A percentile compares a stretch with the other conserved stretches of the same genome.
Evolutionary conservation across 2,329 filamentous ascomycete species (phyloP).

Genomic region (Colletotrichum scovillei): DNA sequence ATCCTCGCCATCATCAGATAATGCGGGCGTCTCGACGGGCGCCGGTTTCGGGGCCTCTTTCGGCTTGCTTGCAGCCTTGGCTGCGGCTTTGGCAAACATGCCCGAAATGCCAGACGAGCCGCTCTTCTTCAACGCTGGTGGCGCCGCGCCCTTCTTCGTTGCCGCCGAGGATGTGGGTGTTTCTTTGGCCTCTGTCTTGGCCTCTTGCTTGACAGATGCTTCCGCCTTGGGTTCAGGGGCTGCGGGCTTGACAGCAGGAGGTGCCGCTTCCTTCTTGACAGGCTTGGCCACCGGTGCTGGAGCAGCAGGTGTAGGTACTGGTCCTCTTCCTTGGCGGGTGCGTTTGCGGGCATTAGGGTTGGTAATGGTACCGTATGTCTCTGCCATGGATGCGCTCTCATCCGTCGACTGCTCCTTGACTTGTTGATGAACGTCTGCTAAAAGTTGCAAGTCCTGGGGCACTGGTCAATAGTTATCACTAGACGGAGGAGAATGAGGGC

Average conservation of each 20-base stretch:
- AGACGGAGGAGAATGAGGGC: not conserved
- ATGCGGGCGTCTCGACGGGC: slow-evolving; percentile 46
- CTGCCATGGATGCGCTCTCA: slow-evolving; percentile 68
- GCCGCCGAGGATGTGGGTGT: slow-evolving; percentile 49
- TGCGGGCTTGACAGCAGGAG: slow-evolving; percentile 34
- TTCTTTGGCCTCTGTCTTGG: slow-evolving; percentile 52
- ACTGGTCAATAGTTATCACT: not conserved
- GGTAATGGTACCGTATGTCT: slow-evolving; percentile 78
- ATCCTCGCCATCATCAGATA: slow-evolving; percentile 64
- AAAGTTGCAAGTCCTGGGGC: slow-evolving; percentile 69
- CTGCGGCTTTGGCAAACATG: slow-evolving; percentile 76
- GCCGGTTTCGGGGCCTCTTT: slow-evolving; percentile 21
- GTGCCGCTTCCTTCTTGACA: slow-evolving; percentile 46
- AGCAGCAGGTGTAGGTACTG: slow-evolving; percentile 38
- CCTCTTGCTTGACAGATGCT: slow-evolving; percentile 47
- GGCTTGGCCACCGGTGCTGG: slow-evolving; percentile 43
- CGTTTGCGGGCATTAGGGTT: slow-evolving; percentile 74
- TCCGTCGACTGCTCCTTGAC: slow-evolving; percentile 68
- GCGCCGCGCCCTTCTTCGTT: slow-evolving; percentile 50
- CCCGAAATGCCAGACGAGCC: slow-evolving; percentile 74
- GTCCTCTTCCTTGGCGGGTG: slow-evolving; percentile 51
- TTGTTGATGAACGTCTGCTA: slow-evolving; percentile 77
- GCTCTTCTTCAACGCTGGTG: slow-evolving; percentile 64
- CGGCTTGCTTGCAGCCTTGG: slow-evolving; percentile 39
- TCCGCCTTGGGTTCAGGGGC: slow-evolving; percentile 38